Conservation (phyloP, 176 grass and related monocot species). For the Areca catechu region DNA sequence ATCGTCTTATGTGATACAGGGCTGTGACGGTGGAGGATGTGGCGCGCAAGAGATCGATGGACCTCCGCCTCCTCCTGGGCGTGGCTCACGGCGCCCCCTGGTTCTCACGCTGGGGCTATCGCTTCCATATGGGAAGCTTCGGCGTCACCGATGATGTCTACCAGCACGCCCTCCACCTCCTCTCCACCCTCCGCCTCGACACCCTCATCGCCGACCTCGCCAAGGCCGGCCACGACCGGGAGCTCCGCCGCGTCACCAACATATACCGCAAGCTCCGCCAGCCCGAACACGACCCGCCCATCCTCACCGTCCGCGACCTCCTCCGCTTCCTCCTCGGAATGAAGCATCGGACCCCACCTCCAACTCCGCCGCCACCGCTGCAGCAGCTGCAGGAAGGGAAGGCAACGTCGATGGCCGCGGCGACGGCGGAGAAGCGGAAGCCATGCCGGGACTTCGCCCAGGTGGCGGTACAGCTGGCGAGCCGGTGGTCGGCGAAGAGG, state of each 20-base stretch:
- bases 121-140: conserved; percentile 57
- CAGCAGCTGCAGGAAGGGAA: background rate
- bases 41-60: conserved; percentile 46
- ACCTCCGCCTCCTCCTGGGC: conserved; percentile 70
- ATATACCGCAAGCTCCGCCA: conserved; percentile 47
- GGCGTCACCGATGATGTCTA: conserved; percentile 48
- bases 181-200: conserved; percentile 50
- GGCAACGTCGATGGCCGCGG: too few species aligned
- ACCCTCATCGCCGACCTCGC: conserved; percentile 25
- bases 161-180: conserved; percentile 32
- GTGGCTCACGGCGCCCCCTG: conserved; percentile 54
- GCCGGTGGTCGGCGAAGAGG: conserved; percentile 69
- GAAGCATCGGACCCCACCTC: conserved; percentile 37
- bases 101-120: conserved; percentile 89
- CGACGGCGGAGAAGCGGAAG: conserved; percentile 13
- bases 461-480: conserved; percentile 37
- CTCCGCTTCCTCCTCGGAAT: conserved; percentile 64
- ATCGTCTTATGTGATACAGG: conserved; percentile 13
- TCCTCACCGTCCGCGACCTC: conserved; percentile 53
- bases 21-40: conserved; percentile 69
- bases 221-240: conserved; percentile 21
- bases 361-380: background rate
- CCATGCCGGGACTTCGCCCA: conserved; percentile 52
- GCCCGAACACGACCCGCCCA: conserved; percentile 23
- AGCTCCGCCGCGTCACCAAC: conserved; percentile 50